Evolutionary conservation across 371 early-diverging fungal genomes (phyloP), one percentile per base, ranked within the genome.

Genomic region (Syncephalastrum contaminatum): DNA sequence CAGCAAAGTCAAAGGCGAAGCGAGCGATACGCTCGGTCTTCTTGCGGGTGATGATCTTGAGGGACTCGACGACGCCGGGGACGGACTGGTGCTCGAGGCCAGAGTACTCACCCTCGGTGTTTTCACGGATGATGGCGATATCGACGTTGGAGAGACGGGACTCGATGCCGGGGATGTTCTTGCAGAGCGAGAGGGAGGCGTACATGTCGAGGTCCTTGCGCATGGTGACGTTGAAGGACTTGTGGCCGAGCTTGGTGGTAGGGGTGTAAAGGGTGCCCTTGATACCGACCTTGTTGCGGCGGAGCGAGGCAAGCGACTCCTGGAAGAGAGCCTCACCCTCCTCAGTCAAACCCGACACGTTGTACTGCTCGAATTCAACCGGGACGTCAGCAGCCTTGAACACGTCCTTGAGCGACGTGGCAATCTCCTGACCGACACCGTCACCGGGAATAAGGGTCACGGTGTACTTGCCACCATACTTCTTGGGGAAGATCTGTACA

Each of bases 51-150:
- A 94, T 91, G 60, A 98, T 91, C 85, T 98, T 98, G 64, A 98
- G 82, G 30, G 96, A 95, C 75, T 98, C 97, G 60, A 98, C 96
- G 30, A 98, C 97, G 65, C 97, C 98, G 27, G 94, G 92, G 75
- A 87, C 89, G 52, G 97, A 93, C 90, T 92, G 88, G 81, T 98
- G 98, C 77, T 98, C 98, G 52, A 95, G 83, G 30, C 98, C 98
- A 70, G 94, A 89, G 84, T 98, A 98, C 81, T 96, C 97, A 64
- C 98, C 98, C 80, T 98, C 98, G 44, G 97, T 98, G 84, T 98
- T 98, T 71, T 98, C 98, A 81, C 98, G 91, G 67, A 98, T 96
- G 60, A 98, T 94, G 60, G 93, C 91, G 82, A 97, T 88, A 80
- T 98, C 93, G 46, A 98, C 94, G 63, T 89, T 78, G 63, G 88